phyloP scores from a whole-genome alignment of 1,284 basidiomycete species.

The Heliocybe sulcata region DNA sequence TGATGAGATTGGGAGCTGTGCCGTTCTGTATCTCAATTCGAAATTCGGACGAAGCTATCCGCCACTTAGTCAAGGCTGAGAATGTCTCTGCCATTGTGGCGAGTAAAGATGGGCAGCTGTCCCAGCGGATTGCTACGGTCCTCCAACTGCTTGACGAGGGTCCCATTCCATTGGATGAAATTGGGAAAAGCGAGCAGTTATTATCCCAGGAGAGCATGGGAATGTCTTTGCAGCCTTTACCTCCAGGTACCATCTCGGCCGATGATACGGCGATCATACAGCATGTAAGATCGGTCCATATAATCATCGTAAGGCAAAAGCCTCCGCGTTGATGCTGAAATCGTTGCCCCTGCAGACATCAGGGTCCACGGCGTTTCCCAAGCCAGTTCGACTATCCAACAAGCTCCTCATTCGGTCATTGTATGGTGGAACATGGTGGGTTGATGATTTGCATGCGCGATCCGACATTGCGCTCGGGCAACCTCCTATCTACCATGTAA shows the following conservation, averaged over 20 bases:
- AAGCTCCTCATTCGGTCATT: neutral
- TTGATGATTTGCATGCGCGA: neutral
- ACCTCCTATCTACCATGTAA: neutral
- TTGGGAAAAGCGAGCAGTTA: neutral
- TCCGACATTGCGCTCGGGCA: neutral
- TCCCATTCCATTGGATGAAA: neutral
- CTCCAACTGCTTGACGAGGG: neutral
- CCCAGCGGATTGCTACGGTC: neutral
- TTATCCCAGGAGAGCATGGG: neutral
- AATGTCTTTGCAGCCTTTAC: neutral
- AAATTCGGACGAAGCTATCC: neutral
- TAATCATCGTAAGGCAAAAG: neutral
- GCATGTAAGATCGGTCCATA: neutral
- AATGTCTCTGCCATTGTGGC: neutral
- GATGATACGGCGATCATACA: neutral
- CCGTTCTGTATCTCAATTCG: neutral
- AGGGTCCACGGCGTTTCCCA: neutral
- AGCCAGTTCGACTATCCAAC: neutral
- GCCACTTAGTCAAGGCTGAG: neutral
- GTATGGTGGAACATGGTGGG: neutral
- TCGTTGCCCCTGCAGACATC: neutral
- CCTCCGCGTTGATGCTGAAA: neutral
- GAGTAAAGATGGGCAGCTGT: neutral
- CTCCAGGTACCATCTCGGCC: neutral
- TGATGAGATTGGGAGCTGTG: neutral